Base-by-base conservation (phyloP, 139 green algal species). In the Coccomyxa sp. region DNA sequence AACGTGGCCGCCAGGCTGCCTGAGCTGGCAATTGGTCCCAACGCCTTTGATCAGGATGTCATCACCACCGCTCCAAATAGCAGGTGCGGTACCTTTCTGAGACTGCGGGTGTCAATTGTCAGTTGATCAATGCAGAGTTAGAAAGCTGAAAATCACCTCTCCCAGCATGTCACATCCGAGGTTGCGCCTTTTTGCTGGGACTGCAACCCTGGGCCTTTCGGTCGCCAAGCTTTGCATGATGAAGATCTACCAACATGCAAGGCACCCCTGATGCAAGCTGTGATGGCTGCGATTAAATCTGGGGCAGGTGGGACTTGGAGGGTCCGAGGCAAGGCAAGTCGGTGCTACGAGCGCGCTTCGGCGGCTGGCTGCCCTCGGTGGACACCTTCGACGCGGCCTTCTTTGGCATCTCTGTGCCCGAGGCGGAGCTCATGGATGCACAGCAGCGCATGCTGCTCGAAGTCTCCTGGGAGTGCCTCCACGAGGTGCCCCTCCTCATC, bases 391-490 rank as follows among this genome's bases (percentile, higher is more conserved):
- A 93, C 67, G 45, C 76, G 7, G 38, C 32, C 25, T 9, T 85
- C 1, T 95, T 95, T 88, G 90, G 90, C 14, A 83, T 97, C 67
- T 83, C 84, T 0, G 79, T 80, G 0, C 82, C 87, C 1, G 94
- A 97, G 80, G 88, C 93, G 0, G 83, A 87, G 31, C 83, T 90
- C 12, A 95, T 97, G 90, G 94, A 97, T 82, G 89, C 93, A 4
- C 94, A 97, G 85, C 94, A 97, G 88, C 89, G 94, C 3, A 79
- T 96, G 59, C 85, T 97, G 67, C 88, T 96, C 77, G 82, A 92
- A 58, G 75, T 82, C 0, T 84, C 85, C 25, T 85, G 80, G 18
- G 76, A 91, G 31, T 88, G 85, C 16, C 25, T 88, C 71, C 82
- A 83, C 38, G 3, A 51, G 38, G 38, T 51, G 38, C 38, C 38